Percentiles rank a stretch among this genome's conserved stretches.
Evolutionary conservation across 805 yeast species (phyloP).

Genomic region (Maudiozyma pseudohumilis): DNA sequence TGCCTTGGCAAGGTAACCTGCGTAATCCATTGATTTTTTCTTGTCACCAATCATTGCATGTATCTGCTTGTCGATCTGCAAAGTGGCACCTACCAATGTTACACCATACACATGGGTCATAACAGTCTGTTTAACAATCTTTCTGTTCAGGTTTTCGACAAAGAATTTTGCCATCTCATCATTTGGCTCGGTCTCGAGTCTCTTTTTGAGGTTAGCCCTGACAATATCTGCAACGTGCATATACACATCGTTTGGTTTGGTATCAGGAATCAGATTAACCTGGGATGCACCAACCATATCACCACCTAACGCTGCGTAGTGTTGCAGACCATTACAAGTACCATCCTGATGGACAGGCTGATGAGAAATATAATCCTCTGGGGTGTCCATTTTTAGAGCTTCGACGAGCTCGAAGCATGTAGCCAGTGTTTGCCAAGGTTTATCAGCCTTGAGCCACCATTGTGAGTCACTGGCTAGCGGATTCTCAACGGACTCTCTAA

Average conservation of each 20-base stretch:
- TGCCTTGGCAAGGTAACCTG: conserved; percentile 61
- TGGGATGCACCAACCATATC: conserved; percentile 75
- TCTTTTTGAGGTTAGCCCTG: conserved; percentile 41
- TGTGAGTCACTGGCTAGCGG: conserved; percentile 45
- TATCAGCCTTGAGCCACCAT: conserved; percentile 69
- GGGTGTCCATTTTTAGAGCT: conserved; percentile 53
- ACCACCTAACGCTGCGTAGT: conserved; percentile 82
- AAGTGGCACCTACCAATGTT: conserved; percentile 84
- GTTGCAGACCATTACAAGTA: conserved; percentile 78
- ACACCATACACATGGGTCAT: conserved; percentile 99
- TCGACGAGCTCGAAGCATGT: conserved; percentile 56
- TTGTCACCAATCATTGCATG: conserved; percentile 44
- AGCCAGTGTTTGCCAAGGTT: conserved; percentile 76
- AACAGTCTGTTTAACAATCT: conserved; percentile 91
- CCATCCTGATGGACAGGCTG: conserved; percentile 84
- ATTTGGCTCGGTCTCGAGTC: conserved; percentile 37
- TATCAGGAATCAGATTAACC: conserved; percentile 63
- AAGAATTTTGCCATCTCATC: conserved; percentile 42
- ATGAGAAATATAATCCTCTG: conserved; percentile 54
- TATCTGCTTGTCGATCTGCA: conserved; percentile 75
- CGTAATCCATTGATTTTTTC: conserved; percentile 36
- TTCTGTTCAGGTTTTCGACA: conserved; percentile 61
- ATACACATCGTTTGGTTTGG: conserved; percentile 70
- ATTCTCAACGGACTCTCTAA: conserved; percentile 48
- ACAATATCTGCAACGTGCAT: conserved; percentile 60